Conservation (phyloP, 179 eudicot genomes). For the Monotropa hypopitys region DNA sequence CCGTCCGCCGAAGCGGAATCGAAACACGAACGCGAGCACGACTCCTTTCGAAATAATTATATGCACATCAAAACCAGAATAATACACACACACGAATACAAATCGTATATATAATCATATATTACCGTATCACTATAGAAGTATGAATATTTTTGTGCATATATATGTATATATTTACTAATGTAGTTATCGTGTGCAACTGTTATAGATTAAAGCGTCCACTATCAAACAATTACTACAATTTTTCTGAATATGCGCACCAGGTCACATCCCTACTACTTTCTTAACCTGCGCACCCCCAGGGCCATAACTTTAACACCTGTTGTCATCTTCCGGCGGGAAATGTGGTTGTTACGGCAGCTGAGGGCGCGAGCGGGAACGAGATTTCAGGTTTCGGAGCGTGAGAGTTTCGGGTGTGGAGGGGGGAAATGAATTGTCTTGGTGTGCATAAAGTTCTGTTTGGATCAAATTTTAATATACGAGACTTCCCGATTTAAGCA, state of each 20-base stretch:
- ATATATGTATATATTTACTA: not conserved
- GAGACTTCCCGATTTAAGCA: too few species aligned
- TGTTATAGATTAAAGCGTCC: slow-evolving; percentile 3
- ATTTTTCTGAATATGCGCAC: slow-evolving; percentile 6
- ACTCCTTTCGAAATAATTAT: not conserved
- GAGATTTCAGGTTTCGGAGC: not conserved
- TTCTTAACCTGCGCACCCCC: not conserved
- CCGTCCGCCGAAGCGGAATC: not conserved
- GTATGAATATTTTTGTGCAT: too few species aligned
- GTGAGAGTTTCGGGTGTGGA: not conserved
- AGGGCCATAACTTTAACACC: not conserved
- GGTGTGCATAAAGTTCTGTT: not conserved
- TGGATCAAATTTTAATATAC: not conserved
- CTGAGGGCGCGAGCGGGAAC: not conserved
- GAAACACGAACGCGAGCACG: not conserved
- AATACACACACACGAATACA: not conserved
- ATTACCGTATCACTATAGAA: not conserved
- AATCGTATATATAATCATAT: not conserved
- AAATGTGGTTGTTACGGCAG: not conserved
- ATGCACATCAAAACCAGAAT: not conserved
- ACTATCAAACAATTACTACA: not conserved
- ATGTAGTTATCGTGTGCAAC: slow-evolving; percentile 1
- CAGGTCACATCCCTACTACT: not conserved
- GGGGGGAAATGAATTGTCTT: not conserved
- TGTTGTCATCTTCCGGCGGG: not conserved